Conservation (phyloP, 805 yeast genomes). For the Metschnikowia kunwiensis region DNA sequence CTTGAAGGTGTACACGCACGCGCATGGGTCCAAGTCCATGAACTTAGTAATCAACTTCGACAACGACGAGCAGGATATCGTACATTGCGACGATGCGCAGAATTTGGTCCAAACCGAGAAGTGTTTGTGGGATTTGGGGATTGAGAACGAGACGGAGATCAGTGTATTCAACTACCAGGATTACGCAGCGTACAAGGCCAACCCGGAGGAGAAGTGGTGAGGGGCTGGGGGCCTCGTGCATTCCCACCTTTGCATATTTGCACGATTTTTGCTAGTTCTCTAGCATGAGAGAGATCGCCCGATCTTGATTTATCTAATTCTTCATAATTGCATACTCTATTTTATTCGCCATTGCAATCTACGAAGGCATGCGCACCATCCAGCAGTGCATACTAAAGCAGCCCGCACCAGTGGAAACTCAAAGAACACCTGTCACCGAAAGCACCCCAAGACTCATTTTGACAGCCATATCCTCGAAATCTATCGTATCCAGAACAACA, state of each 20-base stretch:
- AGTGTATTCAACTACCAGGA: slow-evolving; percentile 71
- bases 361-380: too few relatives aligned
- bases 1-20: slow-evolving; percentile 85
- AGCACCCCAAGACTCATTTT: too few relatives aligned
- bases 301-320: too few relatives aligned
- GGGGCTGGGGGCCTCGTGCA: too few relatives aligned
- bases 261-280: background rate
- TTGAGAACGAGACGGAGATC: slow-evolving; percentile 88
- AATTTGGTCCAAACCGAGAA: slow-evolving; percentile 14
- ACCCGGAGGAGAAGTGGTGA: slow-evolving; percentile 92
- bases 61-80: slow-evolving; percentile 69
- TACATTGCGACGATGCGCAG: slow-evolving; percentile 23
- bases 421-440: too few relatives aligned
- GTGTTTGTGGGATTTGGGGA: slow-evolving; percentile 35
- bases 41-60: slow-evolving; percentile 89
- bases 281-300: slow-evolving; percentile 2
- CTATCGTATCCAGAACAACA: too few relatives aligned
- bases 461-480: too few relatives aligned
- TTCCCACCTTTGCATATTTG: too few relatives aligned
- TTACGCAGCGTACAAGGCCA: slow-evolving; percentile 64
- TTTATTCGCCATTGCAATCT: too few relatives aligned
- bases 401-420: too few relatives aligned
- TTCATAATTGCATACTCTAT: background rate
- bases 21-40: slow-evolving; percentile 92
- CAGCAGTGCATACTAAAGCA: too few relatives aligned